A percentile compares a stretch with the other conserved stretches of the same genome.
These are phyloP conservation scores for Geotrichum histeridarum DNA, from an alignment of 1,139 yeast species.

Conservation along the genomic window DNA sequence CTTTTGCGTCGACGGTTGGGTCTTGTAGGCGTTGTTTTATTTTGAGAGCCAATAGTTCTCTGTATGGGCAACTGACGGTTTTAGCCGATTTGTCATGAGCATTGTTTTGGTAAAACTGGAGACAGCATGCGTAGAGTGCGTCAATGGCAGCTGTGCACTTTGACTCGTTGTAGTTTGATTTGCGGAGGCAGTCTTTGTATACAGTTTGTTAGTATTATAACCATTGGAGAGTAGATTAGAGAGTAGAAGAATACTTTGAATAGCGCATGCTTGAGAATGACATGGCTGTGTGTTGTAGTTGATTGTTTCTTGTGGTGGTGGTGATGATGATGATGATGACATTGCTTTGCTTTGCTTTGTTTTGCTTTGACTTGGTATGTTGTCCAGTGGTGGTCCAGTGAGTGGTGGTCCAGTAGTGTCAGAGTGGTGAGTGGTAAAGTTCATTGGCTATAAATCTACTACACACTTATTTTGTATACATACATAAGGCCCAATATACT, in stretches of 20 bases:
- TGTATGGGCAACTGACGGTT: slow-evolving; percentile 65
- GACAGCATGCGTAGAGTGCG: slow-evolving; percentile 59
- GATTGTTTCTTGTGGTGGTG: slow-evolving; percentile 5
- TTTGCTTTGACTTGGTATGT: too few relatives aligned
- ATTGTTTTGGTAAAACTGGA: slow-evolving; percentile 49
- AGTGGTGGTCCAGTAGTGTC: too few relatives aligned
- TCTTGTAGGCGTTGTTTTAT: slow-evolving; percentile 46
- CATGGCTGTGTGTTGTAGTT: slow-evolving; percentile 38
- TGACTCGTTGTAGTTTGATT: slow-evolving; percentile 54
- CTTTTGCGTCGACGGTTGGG: slow-evolving; percentile 29
- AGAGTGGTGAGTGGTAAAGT: too few relatives aligned
- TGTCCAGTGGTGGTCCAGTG: too few relatives aligned
- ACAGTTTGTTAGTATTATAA: neutral
- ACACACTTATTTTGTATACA: too few relatives aligned
- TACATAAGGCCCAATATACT: too few relatives aligned
- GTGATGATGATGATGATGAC: neutral
- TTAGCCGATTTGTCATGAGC: too few relatives aligned
- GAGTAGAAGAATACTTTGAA: slow-evolving; percentile 43
- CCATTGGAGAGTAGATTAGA: neutral
- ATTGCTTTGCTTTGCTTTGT: too few relatives aligned
- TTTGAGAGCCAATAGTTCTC: slow-evolving; percentile 50
- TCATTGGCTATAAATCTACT: too few relatives aligned
- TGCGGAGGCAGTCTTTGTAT: slow-evolving; percentile 53
- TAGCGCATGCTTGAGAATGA: slow-evolving; percentile 59
- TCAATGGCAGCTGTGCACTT: slow-evolving; percentile 58